These are phyloP conservation scores for Penicillium janthinellum DNA, from an alignment of 2,329 filamentous ascomycete genomes.

Conservation along the genomic window DNA sequence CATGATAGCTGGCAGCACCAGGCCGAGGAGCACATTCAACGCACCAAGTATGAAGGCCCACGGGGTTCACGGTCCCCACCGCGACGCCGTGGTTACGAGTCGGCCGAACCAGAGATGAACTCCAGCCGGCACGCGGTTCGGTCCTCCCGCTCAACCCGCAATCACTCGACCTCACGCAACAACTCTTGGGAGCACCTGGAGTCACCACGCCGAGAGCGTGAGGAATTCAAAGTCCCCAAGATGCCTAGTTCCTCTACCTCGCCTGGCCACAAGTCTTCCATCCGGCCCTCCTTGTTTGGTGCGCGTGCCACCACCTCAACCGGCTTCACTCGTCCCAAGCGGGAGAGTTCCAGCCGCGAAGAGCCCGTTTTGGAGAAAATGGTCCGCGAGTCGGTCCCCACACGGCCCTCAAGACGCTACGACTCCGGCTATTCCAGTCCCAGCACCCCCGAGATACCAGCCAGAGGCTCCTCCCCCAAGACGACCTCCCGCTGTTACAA, in stretches of 20 bases:
- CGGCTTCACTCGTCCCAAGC: constrained; percentile 32
- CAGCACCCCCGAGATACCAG: constrained; percentile 44
- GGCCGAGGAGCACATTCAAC: constrained; percentile 44
- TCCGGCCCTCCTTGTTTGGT: constrained; percentile 35
- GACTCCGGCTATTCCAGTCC: constrained; percentile 52
- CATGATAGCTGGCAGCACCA: constrained; percentile 33
- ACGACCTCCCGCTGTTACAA: constrained; percentile 34
- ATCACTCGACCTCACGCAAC: constrained; percentile 34
- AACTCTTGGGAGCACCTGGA: constrained; percentile 37
- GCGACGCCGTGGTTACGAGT: constrained; percentile 33
- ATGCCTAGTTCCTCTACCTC: constrained; percentile 41
- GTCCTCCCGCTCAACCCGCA: constrained; percentile 33
- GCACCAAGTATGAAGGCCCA: constrained; percentile 33
- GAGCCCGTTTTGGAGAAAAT: constrained; percentile 32
- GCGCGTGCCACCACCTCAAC: constrained; percentile 36
- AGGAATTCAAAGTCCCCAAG: constrained; percentile 35
- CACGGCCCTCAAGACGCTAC: constrained; percentile 41
- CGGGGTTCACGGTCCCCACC: constrained; percentile 39
- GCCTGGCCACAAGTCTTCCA: constrained; percentile 32
- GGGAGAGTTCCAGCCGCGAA: constrained; percentile 31
- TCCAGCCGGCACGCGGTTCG: constrained; percentile 33
- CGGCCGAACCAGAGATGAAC: constrained; percentile 35
- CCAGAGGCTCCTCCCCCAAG: constrained; percentile 38
- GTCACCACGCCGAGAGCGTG: constrained; percentile 22
- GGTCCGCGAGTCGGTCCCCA: constrained; percentile 28